A percentile compares a stretch with the other conserved stretches of the same genome.
phyloP scores from a whole-genome alignment of 2,329 filamentous ascomycete species.

The Xylaria sp. region DNA sequence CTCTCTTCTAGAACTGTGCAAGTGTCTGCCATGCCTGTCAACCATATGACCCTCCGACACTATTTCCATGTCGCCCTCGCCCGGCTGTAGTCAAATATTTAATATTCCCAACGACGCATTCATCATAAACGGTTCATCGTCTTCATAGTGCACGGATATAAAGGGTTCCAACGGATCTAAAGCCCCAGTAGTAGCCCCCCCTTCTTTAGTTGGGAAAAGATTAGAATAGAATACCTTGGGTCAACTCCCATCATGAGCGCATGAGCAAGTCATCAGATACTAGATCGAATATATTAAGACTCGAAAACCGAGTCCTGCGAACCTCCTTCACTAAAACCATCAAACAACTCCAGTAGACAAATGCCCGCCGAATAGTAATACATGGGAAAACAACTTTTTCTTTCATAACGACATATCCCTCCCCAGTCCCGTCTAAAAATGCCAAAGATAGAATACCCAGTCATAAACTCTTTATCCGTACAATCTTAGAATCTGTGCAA shows the following conservation, averaged over 20 bases:
- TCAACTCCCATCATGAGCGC: neutral
- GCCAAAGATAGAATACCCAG: neutral
- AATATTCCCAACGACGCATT: too few species aligned
- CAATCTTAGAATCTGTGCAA: constrained; percentile 21
- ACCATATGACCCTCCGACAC: too few species aligned
- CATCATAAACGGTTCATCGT: too few species aligned
- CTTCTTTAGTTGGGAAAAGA: too few species aligned
- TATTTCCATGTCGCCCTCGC: too few species aligned
- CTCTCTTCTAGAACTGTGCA: too few species aligned
- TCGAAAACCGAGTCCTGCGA: neutral
- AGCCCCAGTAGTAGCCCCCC: too few species aligned
- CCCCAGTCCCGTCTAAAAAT: constrained; percentile 1
- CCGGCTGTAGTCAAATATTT: too few species aligned
- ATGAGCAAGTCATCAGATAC: neutral
- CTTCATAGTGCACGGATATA: too few species aligned
- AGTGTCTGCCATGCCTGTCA: too few species aligned
- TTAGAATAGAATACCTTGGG: too few species aligned
- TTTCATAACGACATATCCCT: constrained; percentile 5
- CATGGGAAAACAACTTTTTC: neutral
- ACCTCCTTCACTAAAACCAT: neutral
- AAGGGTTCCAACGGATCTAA: too few species aligned
- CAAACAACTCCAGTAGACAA: constrained; percentile 8
- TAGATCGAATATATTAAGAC: constrained; percentile 7
- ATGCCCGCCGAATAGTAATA: constrained; percentile 17
- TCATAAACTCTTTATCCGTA: constrained; percentile 10